A percentile compares a stretch with the other conserved stretches of the same genome.
phyloP scores from a whole-genome alignment of 768 basidiomycete genomes.

The Trametes cingulata region DNA sequence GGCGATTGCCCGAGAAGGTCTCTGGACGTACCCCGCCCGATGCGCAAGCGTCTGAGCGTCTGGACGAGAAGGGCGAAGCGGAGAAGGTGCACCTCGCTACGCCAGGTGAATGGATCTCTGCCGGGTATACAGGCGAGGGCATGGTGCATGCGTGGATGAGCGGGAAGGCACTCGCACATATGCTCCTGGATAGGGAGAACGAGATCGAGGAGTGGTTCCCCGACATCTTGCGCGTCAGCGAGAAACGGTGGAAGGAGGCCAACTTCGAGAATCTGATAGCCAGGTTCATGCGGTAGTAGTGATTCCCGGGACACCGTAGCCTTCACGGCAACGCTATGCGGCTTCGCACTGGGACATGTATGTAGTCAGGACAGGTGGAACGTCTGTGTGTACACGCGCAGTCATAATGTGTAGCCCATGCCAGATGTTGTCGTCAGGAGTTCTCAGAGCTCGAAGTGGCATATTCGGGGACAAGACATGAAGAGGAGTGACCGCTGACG shows the following conservation, averaged over 20 bases:
- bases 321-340: not conserved
- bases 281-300: conserved; percentile 12
- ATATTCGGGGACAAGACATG: too few relatives aligned
- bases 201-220: conserved; percentile 50
- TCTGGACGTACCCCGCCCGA: conserved; percentile 41
- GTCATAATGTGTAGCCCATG: too few relatives aligned
- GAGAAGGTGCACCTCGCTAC: conserved; percentile 26
- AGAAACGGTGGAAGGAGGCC: conserved; percentile 49
- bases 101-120: conserved; percentile 71
- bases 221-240: conserved; percentile 45
- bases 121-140: conserved; percentile 72
- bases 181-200: conserved; percentile 49
- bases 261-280: conserved; percentile 38
- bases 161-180: conserved; percentile 56
- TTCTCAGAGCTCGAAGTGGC: too few relatives aligned
- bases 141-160: conserved; percentile 74
- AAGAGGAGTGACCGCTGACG: too few relatives aligned
- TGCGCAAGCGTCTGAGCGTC: not conserved
- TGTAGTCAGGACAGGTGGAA: too few relatives aligned
- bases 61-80: not conserved
- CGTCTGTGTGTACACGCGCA: too few relatives aligned
- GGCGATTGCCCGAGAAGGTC: conserved; percentile 52
- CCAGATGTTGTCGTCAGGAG: too few relatives aligned
- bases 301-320: too few relatives aligned
- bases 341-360: not conserved